These are phyloP conservation scores for Boletus insuetus DNA, from an alignment of 768 basidiomycete species.

Conservation along the genomic window DNA sequence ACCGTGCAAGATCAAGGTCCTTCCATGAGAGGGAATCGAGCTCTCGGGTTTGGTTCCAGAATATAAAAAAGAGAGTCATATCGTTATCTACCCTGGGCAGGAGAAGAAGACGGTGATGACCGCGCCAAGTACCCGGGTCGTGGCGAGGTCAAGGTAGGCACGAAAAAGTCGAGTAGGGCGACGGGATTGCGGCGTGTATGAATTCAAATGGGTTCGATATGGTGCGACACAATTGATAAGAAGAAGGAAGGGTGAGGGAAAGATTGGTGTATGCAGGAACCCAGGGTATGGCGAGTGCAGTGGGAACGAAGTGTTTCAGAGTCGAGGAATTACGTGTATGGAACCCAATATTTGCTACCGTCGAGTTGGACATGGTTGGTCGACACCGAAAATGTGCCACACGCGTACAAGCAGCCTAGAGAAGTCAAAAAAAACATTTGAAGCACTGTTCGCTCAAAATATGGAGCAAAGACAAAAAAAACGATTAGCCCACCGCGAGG, in stretches of 20 bases:
- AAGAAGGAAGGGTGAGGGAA: not conserved
- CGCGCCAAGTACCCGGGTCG: not conserved
- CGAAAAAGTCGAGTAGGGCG: not conserved
- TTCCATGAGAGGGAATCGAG: too few relatives aligned
- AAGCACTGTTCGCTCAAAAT: too few relatives aligned
- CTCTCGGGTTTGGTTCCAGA: too few relatives aligned
- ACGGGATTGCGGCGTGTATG: not conserved
- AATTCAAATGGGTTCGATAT: not conserved
- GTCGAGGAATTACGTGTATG: not conserved
- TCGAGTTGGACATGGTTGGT: too few relatives aligned
- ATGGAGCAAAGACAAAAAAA: not conserved
- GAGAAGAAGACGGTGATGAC: not conserved
- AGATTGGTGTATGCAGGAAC: not conserved
- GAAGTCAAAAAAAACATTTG: too few relatives aligned
- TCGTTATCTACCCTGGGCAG: not conserved
- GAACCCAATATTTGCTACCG: not conserved
- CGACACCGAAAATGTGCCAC: too few relatives aligned
- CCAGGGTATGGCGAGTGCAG: not conserved
- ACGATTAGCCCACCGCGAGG: conserved; percentile 56
- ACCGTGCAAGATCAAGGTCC: too few relatives aligned
- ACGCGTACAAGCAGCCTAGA: too few relatives aligned
- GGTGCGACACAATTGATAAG: not conserved
- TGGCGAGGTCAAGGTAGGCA: not conserved
- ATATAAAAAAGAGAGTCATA: too few relatives aligned
- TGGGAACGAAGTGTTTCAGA: too few relatives aligned